Evolutionary conservation across 2,329 filamentous ascomycete genomes (phyloP).

Genomic region (Zymoseptoria crescenta): DNA sequence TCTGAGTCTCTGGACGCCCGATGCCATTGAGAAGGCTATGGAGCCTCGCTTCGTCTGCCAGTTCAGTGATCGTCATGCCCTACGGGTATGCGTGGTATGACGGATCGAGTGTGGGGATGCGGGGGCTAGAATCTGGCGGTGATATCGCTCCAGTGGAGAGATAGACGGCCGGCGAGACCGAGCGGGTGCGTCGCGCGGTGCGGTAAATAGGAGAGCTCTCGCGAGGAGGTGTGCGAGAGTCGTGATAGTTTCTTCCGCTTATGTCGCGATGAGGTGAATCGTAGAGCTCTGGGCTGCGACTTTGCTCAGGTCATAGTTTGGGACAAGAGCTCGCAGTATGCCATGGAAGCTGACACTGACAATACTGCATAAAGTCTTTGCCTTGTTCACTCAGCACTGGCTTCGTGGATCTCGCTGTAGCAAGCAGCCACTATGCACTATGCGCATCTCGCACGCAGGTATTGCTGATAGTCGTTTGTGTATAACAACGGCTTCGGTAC

Average conservation of each 20-base stretch:
- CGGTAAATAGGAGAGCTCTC: not conserved
- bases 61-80: too few species aligned
- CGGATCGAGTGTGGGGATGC: too few species aligned
- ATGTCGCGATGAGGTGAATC: not conserved
- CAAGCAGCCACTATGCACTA: not conserved
- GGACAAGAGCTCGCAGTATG: not conserved
- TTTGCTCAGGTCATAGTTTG: not conserved
- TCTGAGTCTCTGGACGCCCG: too few species aligned
- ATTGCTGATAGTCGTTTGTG: not conserved
- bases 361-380: not conserved
- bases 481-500: not conserved
- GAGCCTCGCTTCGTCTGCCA: too few species aligned
- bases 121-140: too few species aligned
- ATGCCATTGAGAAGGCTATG: not conserved
- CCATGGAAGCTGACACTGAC: not conserved
- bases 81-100: too few species aligned
- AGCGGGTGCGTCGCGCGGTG: not conserved
- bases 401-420: not conserved
- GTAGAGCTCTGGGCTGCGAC: not conserved
- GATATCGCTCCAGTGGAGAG: too few species aligned
- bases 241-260: not conserved
- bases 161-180: not conserved
- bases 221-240: not conserved
- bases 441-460: not conserved
- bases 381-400: not conserved